These are phyloP conservation scores for Verruconis gallopava DNA, from an alignment of 2,329 filamentous ascomycete species.

Conservation along the genomic window DNA sequence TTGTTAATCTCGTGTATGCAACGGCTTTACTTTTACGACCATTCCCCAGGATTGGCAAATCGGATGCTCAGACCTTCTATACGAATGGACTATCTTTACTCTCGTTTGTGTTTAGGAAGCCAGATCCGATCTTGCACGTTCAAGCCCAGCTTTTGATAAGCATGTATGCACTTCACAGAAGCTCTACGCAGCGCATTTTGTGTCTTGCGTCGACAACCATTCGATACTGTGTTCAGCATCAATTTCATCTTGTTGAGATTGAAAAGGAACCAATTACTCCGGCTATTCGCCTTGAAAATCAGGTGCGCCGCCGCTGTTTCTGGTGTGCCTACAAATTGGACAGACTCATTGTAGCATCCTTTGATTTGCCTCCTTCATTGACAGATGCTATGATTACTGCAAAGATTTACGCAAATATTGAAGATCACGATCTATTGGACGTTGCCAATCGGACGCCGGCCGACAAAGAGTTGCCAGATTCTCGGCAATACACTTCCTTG, in stretches of 20 bases:
- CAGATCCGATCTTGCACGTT: constrained; percentile 13
- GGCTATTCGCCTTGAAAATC: constrained; percentile 9
- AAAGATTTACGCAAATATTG: constrained; percentile 14
- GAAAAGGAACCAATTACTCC: constrained; percentile 11
- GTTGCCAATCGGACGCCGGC: constrained; percentile 11
- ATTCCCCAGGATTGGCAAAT: constrained; percentile 8
- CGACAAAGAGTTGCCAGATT: constrained; percentile 11
- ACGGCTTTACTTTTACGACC: constrained; percentile 13
- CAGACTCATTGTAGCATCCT: constrained; percentile 14
- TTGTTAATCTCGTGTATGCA: constrained; percentile 14
- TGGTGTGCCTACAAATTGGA: constrained; percentile 16
- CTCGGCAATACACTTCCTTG: constrained; percentile 12
- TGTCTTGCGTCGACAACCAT: constrained; percentile 11
- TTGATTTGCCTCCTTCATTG: constrained; percentile 15
- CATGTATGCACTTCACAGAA: constrained; percentile 15
- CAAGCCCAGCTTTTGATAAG: constrained; percentile 15
- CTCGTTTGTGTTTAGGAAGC: constrained; percentile 3
- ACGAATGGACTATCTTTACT: neutral
- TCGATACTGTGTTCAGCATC: constrained; percentile 15
- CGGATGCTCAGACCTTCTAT: constrained; percentile 13
- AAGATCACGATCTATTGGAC: constrained; percentile 12
- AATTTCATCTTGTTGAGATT: constrained; percentile 14
- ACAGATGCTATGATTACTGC: constrained; percentile 14
- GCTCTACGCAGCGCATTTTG: constrained; percentile 16
- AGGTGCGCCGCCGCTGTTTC: constrained; percentile 14